Evolutionary conservation across 768 basidiomycete species (phyloP).

Genomic region (Cystobasidium tubakii): DNA sequence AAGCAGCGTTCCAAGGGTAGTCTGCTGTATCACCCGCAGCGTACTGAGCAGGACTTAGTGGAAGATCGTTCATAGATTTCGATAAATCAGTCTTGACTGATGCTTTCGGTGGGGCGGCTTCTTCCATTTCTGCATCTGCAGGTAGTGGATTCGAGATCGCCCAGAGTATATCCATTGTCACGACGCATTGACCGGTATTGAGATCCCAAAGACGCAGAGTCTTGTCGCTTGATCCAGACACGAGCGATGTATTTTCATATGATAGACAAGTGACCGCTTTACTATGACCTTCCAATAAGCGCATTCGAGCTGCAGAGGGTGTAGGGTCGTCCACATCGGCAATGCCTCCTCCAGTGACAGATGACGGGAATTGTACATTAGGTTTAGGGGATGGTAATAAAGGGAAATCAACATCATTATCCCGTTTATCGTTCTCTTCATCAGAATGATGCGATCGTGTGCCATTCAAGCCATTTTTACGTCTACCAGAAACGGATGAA

Average conservation of each 20-base stretch:
- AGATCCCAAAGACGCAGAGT: conserved; percentile 98
- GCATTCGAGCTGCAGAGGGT: conserved; percentile 56
- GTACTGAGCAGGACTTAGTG: conserved; percentile 5
- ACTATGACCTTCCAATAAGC: conserved; percentile 80
- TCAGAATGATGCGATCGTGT: background rate
- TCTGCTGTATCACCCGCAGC: background rate
- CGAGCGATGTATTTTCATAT: conserved; percentile 89
- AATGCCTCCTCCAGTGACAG: background rate
- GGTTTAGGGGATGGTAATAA: conserved; percentile 12
- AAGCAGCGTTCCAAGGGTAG: conserved; percentile 29
- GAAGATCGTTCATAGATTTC: conserved; percentile 1
- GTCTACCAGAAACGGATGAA: background rate
- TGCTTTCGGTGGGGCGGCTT: background rate
- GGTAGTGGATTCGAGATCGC: conserved; percentile 77
- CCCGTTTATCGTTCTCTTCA: background rate
- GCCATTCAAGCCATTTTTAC: background rate
- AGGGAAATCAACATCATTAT: conserved; percentile 39
- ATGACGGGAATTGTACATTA: background rate
- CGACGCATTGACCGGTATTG: conserved; percentile 90
- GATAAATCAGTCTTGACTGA: background rate
- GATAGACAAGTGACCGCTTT: conserved; percentile 89
- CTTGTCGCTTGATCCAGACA: conserved; percentile 96
- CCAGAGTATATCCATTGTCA: conserved; percentile 99
- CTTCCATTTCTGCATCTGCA: conserved; percentile 31
- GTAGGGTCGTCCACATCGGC: background rate